Evolutionary conservation across 2,329 filamentous ascomycete genomes (phyloP).

Genomic region (Cercospora zeae-maydis): DNA sequence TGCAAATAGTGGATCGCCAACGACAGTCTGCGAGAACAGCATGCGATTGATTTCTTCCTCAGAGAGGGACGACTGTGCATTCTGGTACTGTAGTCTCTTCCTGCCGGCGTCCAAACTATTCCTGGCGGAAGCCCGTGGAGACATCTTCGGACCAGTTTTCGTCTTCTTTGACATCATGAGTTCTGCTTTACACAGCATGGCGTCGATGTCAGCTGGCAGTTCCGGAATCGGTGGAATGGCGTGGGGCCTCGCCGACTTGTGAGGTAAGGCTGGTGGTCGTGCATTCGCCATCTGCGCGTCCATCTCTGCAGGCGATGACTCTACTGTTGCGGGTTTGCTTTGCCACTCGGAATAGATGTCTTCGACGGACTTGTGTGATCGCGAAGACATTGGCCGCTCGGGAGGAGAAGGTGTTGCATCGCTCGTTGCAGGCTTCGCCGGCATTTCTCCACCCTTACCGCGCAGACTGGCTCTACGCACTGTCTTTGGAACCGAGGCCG

Average conservation of each 20-base stretch:
- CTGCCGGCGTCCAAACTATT: slow-evolving; percentile 24
- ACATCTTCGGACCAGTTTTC: slow-evolving; percentile 21
- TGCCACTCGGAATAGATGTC: slow-evolving; percentile 32
- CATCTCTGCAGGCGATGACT: slow-evolving; percentile 10
- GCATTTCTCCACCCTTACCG: background rate
- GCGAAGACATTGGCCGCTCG: background rate
- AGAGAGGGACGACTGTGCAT: background rate
- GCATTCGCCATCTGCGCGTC: slow-evolving; percentile 10
- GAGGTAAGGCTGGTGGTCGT: background rate
- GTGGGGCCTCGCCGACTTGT: background rate
- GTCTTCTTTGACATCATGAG: slow-evolving; percentile 30
- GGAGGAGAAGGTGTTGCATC: background rate
- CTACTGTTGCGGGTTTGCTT: slow-evolving; percentile 24
- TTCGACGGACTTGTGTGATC: slow-evolving; percentile 25
- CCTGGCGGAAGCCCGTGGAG: slow-evolving; percentile 22
- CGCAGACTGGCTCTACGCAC: slow-evolving; percentile 6
- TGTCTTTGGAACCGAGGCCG: background rate
- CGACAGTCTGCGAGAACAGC: slow-evolving; percentile 6
- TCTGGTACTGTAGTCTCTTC: background rate
- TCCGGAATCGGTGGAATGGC: slow-evolving; percentile 32
- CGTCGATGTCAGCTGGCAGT: slow-evolving; percentile 31
- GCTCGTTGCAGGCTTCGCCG: slow-evolving; percentile 31
- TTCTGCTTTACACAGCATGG: slow-evolving; percentile 28
- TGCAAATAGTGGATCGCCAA: background rate
- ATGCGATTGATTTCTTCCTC: slow-evolving; percentile 4